A percentile compares a stretch with the other conserved stretches of the same genome.
Conservation (phyloP, 2,329 filamentous ascomycete genomes). For the Venturia aucupariae region DNA sequence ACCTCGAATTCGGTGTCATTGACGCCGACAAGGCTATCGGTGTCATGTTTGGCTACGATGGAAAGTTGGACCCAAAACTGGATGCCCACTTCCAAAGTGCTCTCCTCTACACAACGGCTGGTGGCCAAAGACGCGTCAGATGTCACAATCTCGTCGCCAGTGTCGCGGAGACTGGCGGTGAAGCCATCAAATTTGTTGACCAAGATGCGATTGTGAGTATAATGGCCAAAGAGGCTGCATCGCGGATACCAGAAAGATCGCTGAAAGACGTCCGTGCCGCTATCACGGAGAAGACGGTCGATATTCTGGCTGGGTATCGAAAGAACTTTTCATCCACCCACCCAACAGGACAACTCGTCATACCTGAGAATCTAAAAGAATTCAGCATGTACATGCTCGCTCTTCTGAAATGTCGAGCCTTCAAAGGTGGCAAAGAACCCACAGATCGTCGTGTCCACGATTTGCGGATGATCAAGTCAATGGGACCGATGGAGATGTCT, state of each 20-base stretch:
- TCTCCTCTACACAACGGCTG: constrained; percentile 84
- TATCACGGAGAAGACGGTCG: constrained; percentile 84
- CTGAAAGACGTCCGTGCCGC: constrained; percentile 79
- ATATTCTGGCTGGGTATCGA: constrained; percentile 83
- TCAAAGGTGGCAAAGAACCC: constrained; percentile 85
- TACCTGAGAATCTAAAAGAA: constrained; percentile 93
- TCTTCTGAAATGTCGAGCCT: constrained; percentile 79
- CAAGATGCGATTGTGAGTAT: constrained; percentile 87
- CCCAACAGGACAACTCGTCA: constrained; percentile 83
- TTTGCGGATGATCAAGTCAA: constrained; percentile 78
- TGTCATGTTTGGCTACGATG: constrained; percentile 89
- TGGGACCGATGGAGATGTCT: constrained; percentile 77
- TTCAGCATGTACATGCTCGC: constrained; percentile 94
- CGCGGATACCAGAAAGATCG: constrained; percentile 66
- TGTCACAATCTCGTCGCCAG: constrained; percentile 92
- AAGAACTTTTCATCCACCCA: constrained; percentile 84
- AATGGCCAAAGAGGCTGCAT: constrained; percentile 86
- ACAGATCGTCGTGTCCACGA: constrained; percentile 87
- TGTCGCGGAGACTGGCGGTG: constrained; percentile 74
- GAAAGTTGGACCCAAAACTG: constrained; percentile 91
- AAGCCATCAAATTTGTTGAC: constrained; percentile 85
- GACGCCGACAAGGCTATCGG: constrained; percentile 90
- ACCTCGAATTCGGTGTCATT: constrained; percentile 85
- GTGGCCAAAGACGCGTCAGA: constrained; percentile 78
- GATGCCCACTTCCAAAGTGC: constrained; percentile 97